These are phyloP conservation scores for Arabidopsis lyrata DNA, from an alignment of 441 rosid genomes.

Conservation along the genomic window DNA sequence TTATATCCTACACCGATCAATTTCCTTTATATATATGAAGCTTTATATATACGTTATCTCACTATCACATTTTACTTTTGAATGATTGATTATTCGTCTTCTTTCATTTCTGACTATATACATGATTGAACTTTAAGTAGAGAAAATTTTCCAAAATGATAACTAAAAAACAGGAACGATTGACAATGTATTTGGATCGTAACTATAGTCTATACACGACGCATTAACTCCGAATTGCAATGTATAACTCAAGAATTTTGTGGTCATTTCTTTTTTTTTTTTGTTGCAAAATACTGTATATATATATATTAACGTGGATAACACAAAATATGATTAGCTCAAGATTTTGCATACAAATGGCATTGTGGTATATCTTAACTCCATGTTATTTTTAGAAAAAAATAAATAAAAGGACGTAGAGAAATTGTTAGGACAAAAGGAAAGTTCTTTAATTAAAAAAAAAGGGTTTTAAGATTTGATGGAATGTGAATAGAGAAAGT, in stretches of 20 bases:
- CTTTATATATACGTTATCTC: constrained; percentile 8
- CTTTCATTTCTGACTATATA: constrained; percentile 19
- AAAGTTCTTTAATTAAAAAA: not conserved
- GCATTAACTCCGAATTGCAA: constrained; percentile 8
- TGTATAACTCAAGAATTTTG: not conserved
- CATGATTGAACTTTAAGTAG: constrained; percentile 5
- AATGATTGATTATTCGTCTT: constrained; percentile 23
- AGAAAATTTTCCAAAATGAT: not conserved
- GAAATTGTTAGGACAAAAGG: constrained; percentile 11
- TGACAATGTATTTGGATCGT: constrained; percentile 9
- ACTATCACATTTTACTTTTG: constrained; percentile 21
- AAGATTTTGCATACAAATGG: constrained; percentile 19
- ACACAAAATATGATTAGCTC: constrained; percentile 4
- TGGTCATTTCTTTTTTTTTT: not conserved
- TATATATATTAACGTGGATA: constrained; percentile 6
- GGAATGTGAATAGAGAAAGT: constrained; percentile 39
- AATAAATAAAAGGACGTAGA: not conserved
- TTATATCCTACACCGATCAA: constrained; percentile 7
- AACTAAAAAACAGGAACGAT: not conserved
- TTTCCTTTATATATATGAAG: constrained; percentile 6
- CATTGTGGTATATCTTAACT: constrained; percentile 9
- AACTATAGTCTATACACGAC: not conserved
- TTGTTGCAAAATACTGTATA: not conserved
- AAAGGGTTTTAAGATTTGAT: constrained; percentile 7
- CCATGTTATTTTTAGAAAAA: not conserved